Conservation (phyloP, 129 eudicot species). For the Centaurea solstitialis region DNA sequence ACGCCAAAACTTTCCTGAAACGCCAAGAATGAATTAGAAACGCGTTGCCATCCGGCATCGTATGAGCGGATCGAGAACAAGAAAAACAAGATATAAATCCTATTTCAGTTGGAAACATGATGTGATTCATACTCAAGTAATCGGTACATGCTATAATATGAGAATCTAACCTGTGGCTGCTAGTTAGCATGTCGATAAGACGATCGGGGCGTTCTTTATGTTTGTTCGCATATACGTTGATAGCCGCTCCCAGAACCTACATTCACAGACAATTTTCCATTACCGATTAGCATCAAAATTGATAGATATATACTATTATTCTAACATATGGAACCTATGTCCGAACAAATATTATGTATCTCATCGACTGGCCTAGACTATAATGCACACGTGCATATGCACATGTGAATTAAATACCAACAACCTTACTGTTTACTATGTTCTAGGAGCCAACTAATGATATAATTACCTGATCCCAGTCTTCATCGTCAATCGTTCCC, state of each 20-base stretch:
- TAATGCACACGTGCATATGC: not conserved
- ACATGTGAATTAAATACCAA: not conserved
- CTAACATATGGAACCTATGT: not conserved
- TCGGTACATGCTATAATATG: not conserved
- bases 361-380: not conserved
- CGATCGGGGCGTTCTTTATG: conserved; percentile 99
- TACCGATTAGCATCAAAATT: conserved; percentile 2
- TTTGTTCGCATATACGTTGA: conserved; percentile 94
- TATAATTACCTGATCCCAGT: conserved; percentile 87
- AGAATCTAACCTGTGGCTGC: conserved; percentile 80
- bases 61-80: not conserved
- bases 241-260: conserved; percentile 98
- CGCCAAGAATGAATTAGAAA: conserved; percentile 11
- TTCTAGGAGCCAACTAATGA: not conserved
- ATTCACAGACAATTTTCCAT: conserved; percentile 7
- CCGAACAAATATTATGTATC: not conserved
- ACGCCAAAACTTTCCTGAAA: conserved; percentile 97
- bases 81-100: not conserved
- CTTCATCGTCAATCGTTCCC: conserved; percentile 95
- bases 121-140: not conserved
- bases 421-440: not conserved
- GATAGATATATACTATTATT: not conserved
- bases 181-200: conserved; percentile 97
- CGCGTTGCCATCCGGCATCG: not conserved
- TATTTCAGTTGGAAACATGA: not conserved